Percentiles rank a stretch among this genome's conserved stretches.
Conservation (phyloP, 495 filamentous ascomycete genomes). For the Xylaria bambusicola region DNA sequence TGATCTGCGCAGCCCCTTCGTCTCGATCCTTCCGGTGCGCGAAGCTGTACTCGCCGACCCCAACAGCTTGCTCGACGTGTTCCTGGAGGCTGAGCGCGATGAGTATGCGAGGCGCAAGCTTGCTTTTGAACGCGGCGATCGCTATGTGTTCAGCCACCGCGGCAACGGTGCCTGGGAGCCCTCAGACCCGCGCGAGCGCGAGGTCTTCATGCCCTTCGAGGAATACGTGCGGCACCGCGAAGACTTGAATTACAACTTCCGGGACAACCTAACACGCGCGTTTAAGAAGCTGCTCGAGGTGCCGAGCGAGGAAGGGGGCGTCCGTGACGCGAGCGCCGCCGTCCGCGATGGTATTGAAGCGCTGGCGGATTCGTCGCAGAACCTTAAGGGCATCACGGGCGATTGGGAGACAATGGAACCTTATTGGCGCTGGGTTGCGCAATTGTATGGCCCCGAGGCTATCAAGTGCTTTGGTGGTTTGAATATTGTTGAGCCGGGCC, state of each 20-base stretch:
- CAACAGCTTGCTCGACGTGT: slow-evolving; percentile 44
- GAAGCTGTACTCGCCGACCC: slow-evolving; percentile 54
- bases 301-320: background rate
- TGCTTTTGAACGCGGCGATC: slow-evolving; percentile 40
- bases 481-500: slow-evolving; percentile 61
- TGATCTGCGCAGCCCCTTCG: slow-evolving; percentile 59
- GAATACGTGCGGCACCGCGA: slow-evolving; percentile 58
- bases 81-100: slow-evolving; percentile 44
- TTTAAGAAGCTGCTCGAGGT: slow-evolving; percentile 42
- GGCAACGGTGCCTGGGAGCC: slow-evolving; percentile 25
- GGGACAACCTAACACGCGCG: slow-evolving; percentile 28
- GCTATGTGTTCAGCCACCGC: slow-evolving; percentile 3
- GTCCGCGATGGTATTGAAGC: slow-evolving; percentile 32
- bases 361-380: slow-evolving; percentile 12
- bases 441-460: slow-evolving; percentile 62
- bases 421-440: slow-evolving; percentile 65
- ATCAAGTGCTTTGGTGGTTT: slow-evolving; percentile 61
- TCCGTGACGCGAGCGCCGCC: slow-evolving; percentile 22
- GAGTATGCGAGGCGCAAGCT: slow-evolving; percentile 50
- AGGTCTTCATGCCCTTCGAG: slow-evolving; percentile 54
- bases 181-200: slow-evolving; percentile 18
- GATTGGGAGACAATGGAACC: slow-evolving; percentile 49
- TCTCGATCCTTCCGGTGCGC: slow-evolving; percentile 54
- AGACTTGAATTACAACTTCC: slow-evolving; percentile 32
- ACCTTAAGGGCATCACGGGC: slow-evolving; percentile 23